These are phyloP conservation scores for Colletotrichum shisoi DNA, from an alignment of 2,329 filamentous ascomycete species.

Conservation along the genomic window DNA sequence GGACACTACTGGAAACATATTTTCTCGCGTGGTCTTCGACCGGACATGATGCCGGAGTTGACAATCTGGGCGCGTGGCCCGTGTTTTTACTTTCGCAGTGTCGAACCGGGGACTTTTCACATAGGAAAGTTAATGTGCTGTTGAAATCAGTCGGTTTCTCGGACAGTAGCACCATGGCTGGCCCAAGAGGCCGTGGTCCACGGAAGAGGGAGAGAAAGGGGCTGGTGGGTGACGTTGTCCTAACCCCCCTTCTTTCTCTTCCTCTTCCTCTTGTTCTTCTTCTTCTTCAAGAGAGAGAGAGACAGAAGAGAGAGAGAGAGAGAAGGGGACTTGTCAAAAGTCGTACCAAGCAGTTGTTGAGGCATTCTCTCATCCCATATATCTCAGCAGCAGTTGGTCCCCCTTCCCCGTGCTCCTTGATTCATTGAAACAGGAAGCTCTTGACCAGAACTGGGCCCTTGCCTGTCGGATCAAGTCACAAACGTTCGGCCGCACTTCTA, in stretches of 20 bases:
- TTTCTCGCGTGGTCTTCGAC: neutral
- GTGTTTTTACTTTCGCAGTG: neutral
- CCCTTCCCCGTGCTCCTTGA: neutral
- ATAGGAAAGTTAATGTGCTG: conserved; percentile 11
- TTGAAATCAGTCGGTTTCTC: conserved; percentile 26
- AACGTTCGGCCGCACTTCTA: conserved; percentile 16
- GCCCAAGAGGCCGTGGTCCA: conserved; percentile 10
- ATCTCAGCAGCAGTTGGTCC: neutral
- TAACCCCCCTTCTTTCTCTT: no score
- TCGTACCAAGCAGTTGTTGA: neutral
- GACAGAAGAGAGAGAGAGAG: no score
- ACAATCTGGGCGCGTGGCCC: conserved; percentile 1
- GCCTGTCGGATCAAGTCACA: neutral
- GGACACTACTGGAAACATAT: conserved; percentile 17
- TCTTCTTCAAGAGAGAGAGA: no score
- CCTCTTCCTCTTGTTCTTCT: no score
- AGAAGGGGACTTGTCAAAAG: neutral
- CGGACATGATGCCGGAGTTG: conserved; percentile 19
- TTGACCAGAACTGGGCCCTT: neutral
- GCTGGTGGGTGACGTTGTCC: neutral
- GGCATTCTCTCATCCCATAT: neutral
- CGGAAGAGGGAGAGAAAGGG: neutral
- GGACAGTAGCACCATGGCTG: conserved; percentile 4
- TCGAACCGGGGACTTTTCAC: neutral
- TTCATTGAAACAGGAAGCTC: neutral